Percentiles rank a stretch among this genome's conserved stretches.
Conservation (phyloP, 768 basidiomycete species). For the Leccinum variicolor region DNA sequence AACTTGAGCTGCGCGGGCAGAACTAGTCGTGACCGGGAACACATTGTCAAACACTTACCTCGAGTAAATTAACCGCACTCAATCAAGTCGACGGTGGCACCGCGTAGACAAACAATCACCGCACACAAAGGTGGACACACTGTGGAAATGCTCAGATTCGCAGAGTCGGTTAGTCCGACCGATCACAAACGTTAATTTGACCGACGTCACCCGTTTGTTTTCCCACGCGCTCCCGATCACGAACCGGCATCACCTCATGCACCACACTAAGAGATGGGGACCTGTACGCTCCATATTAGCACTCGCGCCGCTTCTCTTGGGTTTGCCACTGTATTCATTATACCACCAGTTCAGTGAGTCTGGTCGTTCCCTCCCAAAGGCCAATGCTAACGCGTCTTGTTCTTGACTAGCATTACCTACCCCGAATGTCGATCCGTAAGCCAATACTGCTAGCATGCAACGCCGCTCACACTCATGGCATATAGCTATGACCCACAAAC, state of each 20-base stretch:
- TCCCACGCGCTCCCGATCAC: constrained; percentile 29
- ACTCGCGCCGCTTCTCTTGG: constrained; percentile 53
- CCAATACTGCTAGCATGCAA: background rate
- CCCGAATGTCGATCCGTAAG: constrained; percentile 54
- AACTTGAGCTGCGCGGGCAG: too few relatives aligned
- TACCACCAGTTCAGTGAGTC: constrained; percentile 48
- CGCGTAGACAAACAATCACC: too few relatives aligned
- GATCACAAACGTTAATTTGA: too few relatives aligned
- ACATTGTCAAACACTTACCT: too few relatives aligned
- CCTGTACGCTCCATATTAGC: constrained; percentile 54
- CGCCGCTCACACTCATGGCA: background rate
- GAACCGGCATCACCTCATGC: too few relatives aligned
- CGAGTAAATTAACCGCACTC: too few relatives aligned
- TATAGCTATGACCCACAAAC: constrained; percentile 47
- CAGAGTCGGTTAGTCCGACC: too few relatives aligned
- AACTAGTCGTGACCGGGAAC: too few relatives aligned
- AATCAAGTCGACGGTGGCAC: too few relatives aligned
- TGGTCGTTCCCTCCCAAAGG: background rate
- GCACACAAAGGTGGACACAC: too few relatives aligned
- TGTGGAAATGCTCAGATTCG: too few relatives aligned
- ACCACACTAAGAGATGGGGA: constrained; percentile 42
- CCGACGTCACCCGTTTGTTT: too few relatives aligned
- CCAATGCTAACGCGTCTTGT: constrained; percentile 1
- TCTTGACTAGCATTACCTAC: constrained; percentile 48
- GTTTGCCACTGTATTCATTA: constrained; percentile 45